Percentiles rank a stretch among this genome's conserved stretches.
These are phyloP conservation scores for Chionographis japonica DNA, from an alignment of 106 monocot genomes.

Conservation along the genomic window DNA sequence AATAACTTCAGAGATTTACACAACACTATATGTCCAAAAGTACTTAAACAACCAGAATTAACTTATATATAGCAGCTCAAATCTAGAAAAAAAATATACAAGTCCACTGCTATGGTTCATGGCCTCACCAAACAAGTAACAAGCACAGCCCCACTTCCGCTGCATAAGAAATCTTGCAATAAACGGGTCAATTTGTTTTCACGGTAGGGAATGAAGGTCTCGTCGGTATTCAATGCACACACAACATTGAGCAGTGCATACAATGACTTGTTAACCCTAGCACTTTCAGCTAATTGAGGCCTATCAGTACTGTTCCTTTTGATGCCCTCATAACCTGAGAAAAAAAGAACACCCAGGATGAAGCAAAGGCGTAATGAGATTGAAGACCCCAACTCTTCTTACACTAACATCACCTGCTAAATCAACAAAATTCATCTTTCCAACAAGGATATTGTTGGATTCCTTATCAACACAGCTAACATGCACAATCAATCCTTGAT, in stretches of 20 bases:
- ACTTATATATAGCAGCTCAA: background rate
- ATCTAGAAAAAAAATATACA: background rate
- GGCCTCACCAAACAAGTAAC: constrained; percentile 54
- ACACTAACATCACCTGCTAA: constrained; percentile 33
- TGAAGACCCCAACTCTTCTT: background rate
- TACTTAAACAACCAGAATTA: background rate
- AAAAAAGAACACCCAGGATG: background rate
- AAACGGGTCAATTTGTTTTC: constrained; percentile 58
- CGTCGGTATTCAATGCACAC: constrained; percentile 39
- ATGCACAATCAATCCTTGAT: constrained; percentile 47
- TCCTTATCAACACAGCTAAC: constrained; percentile 26
- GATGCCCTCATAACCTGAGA: constrained; percentile 40
- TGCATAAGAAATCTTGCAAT: constrained; percentile 47
- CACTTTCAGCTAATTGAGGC: constrained; percentile 14
- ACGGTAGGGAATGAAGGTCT: constrained; percentile 36
- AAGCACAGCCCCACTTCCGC: constrained; percentile 28
- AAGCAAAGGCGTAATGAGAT: background rate
- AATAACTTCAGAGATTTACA: background rate
- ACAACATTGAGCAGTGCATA: constrained; percentile 61
- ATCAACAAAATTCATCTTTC: constrained; percentile 56
- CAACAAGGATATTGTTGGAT: constrained; percentile 12
- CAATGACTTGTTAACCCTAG: constrained; percentile 50
- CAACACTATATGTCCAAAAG: background rate
- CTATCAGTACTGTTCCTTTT: constrained; percentile 24
- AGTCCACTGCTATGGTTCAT: too few relatives aligned